A percentile compares a stretch with the other conserved stretches of the same genome.
Evolutionary conservation across 306 rosid species (phyloP).

Genomic region (Vicia villosa): DNA sequence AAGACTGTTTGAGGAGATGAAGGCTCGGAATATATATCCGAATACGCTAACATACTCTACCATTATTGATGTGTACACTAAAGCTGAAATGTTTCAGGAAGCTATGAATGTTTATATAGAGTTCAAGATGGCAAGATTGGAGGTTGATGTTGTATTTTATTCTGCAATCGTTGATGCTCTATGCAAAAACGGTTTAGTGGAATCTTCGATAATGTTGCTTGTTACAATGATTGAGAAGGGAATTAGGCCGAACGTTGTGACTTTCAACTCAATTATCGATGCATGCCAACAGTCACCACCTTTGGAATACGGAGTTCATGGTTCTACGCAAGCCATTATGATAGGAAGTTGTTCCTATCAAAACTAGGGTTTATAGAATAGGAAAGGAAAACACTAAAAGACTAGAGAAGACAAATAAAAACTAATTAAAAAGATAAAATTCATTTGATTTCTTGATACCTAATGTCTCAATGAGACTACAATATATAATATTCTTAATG

Average conservation of each 20-base stretch:
- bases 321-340: conserved; percentile 30
- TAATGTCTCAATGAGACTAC: too few species aligned
- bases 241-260: conserved; percentile 81
- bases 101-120: conserved; percentile 70
- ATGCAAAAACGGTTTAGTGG: conserved; percentile 71
- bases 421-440: too few species aligned
- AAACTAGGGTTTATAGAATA: too few species aligned
- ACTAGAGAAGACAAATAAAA: too few species aligned
- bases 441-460: too few species aligned
- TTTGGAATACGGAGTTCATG: conserved; percentile 40
- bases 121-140: conserved; percentile 69
- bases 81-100: conserved; percentile 74
- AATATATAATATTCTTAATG: too few species aligned
- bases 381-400: too few species aligned
- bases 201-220: conserved; percentile 75
- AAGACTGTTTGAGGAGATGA: conserved; percentile 63
- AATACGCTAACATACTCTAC: conserved; percentile 85
- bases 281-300: conserved; percentile 64
- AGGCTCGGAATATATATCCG: conserved; percentile 52
- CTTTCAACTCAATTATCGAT: conserved; percentile 78
- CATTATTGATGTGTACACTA: conserved; percentile 72
- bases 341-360: too few species aligned
- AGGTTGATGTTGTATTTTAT: conserved; percentile 86
- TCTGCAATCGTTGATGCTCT: conserved; percentile 77
- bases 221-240: conserved; percentile 89